Conservation (phyloP, 75 land plant species). For the Pseudotsuga menziesii region DNA sequence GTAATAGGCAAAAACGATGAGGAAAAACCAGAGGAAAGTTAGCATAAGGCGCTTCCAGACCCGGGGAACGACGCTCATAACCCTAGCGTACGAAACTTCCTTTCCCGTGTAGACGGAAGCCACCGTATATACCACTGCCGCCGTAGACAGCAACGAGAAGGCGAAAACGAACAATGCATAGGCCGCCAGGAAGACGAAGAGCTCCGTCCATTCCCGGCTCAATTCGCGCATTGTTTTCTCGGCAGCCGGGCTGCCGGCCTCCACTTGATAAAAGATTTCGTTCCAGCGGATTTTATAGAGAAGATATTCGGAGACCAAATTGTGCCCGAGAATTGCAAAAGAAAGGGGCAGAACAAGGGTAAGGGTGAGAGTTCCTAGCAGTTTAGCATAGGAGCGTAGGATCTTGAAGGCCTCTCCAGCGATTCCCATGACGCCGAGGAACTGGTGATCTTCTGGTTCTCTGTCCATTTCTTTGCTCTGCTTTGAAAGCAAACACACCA, state of each 20-base stretch:
- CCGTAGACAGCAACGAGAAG: slow-evolving; percentile 59
- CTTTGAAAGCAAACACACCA: too few species aligned
- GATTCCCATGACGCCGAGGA: slow-evolving; percentile 44
- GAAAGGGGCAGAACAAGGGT: slow-evolving; percentile 59
- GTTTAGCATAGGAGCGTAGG: slow-evolving; percentile 18
- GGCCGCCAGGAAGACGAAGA: slow-evolving; percentile 20
- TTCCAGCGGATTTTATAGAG: slow-evolving; percentile 26
- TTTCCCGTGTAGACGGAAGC: slow-evolving; percentile 25
- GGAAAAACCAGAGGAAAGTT: slow-evolving; percentile 37
- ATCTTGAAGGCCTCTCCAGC: slow-evolving; percentile 45
- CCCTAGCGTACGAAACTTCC: slow-evolving; percentile 34
- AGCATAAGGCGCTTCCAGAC: slow-evolving; percentile 53
- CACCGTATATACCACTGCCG: slow-evolving; percentile 53
- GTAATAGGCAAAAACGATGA: slow-evolving; percentile 26
- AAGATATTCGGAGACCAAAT: slow-evolving; percentile 29
- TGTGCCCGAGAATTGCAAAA: slow-evolving; percentile 39
- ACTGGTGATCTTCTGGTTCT: slow-evolving; percentile 66
- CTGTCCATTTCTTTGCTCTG: slow-evolving; percentile 23
- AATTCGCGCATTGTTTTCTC: slow-evolving; percentile 9
- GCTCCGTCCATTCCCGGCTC: slow-evolving; percentile 18
- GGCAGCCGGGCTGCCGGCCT: slow-evolving; percentile 15
- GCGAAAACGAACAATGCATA: slow-evolving; percentile 38
- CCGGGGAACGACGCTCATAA: slow-evolving; percentile 59
- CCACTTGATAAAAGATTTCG: slow-evolving; percentile 13
- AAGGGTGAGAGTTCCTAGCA: slow-evolving; percentile 41